Evolutionary conservation across 2,329 filamentous ascomycete genomes (phyloP).

Genomic region (Sordariomycetes sp.): DNA sequence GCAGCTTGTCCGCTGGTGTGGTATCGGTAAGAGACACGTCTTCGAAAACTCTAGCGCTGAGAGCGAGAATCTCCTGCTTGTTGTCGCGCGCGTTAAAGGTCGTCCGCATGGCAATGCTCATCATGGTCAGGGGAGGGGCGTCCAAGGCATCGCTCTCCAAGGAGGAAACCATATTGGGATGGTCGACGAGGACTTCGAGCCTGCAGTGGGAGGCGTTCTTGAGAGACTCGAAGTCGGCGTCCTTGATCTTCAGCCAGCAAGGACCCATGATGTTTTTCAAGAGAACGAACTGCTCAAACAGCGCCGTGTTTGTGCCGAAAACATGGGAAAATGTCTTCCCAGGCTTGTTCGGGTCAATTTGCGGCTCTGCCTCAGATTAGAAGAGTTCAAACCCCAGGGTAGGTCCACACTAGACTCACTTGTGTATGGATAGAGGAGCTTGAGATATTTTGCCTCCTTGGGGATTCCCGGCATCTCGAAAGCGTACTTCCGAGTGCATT

Average conservation of each 20-base stretch:
- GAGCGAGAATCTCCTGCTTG: slow-evolving; percentile 89
- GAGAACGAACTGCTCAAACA: slow-evolving; percentile 96
- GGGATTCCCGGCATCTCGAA: slow-evolving; percentile 86
- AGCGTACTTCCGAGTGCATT: slow-evolving; percentile 82
- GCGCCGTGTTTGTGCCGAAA: slow-evolving; percentile 83
- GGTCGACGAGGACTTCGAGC: slow-evolving; percentile 72
- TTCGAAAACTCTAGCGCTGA: slow-evolving; percentile 87
- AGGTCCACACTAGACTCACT: slow-evolving; percentile 32
- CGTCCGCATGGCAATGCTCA: slow-evolving; percentile 86
- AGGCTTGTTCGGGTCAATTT: slow-evolving; percentile 56
- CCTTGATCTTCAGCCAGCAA: slow-evolving; percentile 88
- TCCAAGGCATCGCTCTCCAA: slow-evolving; percentile 75
- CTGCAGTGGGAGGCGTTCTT: slow-evolving; percentile 97
- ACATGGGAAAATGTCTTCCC: slow-evolving; percentile 91
- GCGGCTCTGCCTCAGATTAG: slow-evolving; percentile 38
- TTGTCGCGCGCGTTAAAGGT: slow-evolving; percentile 85
- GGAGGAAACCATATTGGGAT: slow-evolving; percentile 65
- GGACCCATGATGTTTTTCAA: slow-evolving; percentile 99
- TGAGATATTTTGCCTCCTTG: slow-evolving; percentile 83
- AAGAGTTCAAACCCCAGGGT: slow-evolving; percentile 6
- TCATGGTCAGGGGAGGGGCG: slow-evolving; percentile 80
- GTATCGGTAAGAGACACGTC: slow-evolving; percentile 81
- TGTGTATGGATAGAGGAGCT: slow-evolving; percentile 90
- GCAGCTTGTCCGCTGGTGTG: slow-evolving; percentile 77
- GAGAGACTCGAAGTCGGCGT: slow-evolving; percentile 71